Base-by-base conservation (phyloP, 179 eudicot species). In the Vitellaria paradoxa region DNA sequence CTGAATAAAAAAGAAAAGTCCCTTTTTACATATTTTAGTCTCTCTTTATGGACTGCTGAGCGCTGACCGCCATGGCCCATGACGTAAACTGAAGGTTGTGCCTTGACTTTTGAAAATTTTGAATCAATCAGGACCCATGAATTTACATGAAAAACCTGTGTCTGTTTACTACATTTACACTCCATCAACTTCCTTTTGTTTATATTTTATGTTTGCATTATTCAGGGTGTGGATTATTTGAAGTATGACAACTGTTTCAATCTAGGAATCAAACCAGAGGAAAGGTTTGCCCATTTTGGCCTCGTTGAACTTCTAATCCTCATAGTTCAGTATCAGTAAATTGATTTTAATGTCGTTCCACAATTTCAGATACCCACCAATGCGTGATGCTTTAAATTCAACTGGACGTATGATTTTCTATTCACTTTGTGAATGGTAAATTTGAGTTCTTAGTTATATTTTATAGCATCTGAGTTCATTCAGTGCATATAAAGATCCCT, bases 201-300 rank as follows among this genome's bases (percentile, higher is more conserved):
- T 74, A 21, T 75, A 75, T 63, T 24, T 56, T 11, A 53, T 37
- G 71, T 42, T 24, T 79, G 65, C 79, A 55, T n/a, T 30, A n/a
- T 75, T n/a, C 86, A 93, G 99, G 99, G 91, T 70, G 92, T 96
- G 68, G 99, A 96, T 82, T 96, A 93, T 87, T 76, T 96, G 82
- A 96, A 96, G 89, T 96, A 96, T 77, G 99, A 96, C 87, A 96
- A 96, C 84, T 96, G 99, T 83, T 96, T 76, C 84, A 93, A 96
- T 88, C 82, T 91, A 68, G 98, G 93, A 49, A 91, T 96, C 74
- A 81, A 83, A 60, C 96, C 99, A 17, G 76, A 89, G 81, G 76
- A 96, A 67, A 96, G 99, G 99, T 91, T 53, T 6, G 45, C 65
- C 66, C 53, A 26, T 57, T 70, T 70, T 62, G 11, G 30, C 63